These are phyloP conservation scores for Albatrellus sp. DNA, from an alignment of 1,284 basidiomycete genomes.

Conservation along the genomic window DNA sequence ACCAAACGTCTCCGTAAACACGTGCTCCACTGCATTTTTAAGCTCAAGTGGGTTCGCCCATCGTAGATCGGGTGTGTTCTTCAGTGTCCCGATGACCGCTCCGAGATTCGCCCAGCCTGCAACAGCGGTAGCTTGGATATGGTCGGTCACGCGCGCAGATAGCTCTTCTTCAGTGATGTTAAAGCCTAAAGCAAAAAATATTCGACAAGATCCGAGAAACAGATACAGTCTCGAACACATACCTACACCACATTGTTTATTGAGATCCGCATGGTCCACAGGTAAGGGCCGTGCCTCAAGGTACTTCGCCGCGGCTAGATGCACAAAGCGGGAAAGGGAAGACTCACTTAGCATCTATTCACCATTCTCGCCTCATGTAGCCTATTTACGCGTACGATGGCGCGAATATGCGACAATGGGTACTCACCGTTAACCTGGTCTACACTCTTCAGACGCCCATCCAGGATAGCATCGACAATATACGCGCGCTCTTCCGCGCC, in stretches of 20 bases:
- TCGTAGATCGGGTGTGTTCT: conserved; percentile 56
- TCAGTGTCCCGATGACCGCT: conserved; percentile 59
- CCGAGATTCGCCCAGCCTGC: conserved; percentile 71
- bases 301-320: conserved; percentile 70
- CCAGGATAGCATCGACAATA: conserved; percentile 57
- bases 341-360: neutral
- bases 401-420: neutral
- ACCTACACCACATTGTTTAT: conserved; percentile 85
- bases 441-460: conserved; percentile 63
- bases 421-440: conserved; percentile 81
- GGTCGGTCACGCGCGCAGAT: conserved; percentile 44
- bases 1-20: conserved; percentile 72
- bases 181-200: conserved; percentile 44
- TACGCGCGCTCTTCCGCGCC: conserved; percentile 42
- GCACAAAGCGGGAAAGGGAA: conserved; percentile 4
- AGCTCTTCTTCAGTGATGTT: conserved; percentile 66
- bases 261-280: conserved; percentile 65
- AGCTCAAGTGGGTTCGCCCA: conserved; percentile 90
- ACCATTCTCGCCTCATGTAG: neutral
- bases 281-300: conserved; percentile 49
- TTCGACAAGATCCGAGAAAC: neutral
- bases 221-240: conserved; percentile 19
- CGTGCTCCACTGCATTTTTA: conserved; percentile 76
- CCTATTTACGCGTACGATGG: neutral
- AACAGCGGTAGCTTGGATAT: conserved; percentile 43